Percentiles rank a stretch among this genome's conserved stretches.
Evolutionary conservation across 2,329 filamentous ascomycete species (phyloP).

Genomic region (Taxawa tesnikishii): DNA sequence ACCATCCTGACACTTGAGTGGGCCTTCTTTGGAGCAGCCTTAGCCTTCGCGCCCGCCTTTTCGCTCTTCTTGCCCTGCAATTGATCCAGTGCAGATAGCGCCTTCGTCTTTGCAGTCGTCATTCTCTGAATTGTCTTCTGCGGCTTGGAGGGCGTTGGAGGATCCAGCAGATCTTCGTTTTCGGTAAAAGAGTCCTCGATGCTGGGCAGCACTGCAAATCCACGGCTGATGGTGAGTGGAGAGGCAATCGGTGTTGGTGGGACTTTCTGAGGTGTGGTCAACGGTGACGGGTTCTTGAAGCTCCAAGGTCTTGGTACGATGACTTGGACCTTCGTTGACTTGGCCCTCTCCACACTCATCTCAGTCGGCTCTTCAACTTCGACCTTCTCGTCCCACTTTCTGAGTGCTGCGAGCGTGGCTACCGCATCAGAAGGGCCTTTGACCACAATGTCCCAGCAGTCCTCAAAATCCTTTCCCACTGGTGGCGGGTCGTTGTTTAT

Average conservation of each 20-base stretch:
- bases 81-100: slow-evolving; percentile 9
- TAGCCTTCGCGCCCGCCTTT: too few species aligned
- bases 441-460: slow-evolving; percentile 87
- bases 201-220: slow-evolving; percentile 12
- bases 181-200: slow-evolving; percentile 12
- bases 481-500: slow-evolving; percentile 85
- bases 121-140: slow-evolving; percentile 10
- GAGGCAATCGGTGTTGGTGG: slow-evolving; percentile 11
- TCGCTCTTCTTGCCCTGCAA: slow-evolving; percentile 1
- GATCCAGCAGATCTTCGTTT: slow-evolving; percentile 14
- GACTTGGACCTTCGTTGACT: slow-evolving; percentile 25
- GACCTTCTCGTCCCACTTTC: slow-evolving; percentile 42
- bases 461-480: slow-evolving; percentile 69
- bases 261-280: slow-evolving; percentile 19
- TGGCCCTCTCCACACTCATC: slow-evolving; percentile 27
- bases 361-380: slow-evolving; percentile 33
- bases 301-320: slow-evolving; percentile 15
- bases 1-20: too few species aligned
- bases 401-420: slow-evolving; percentile 55
- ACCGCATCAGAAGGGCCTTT: slow-evolving; percentile 80
- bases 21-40: too few species aligned
- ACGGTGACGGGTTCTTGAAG: slow-evolving; percentile 8
- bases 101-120: slow-evolving; percentile 10
- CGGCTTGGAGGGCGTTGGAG: slow-evolving; percentile 21
- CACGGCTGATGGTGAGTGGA: slow-evolving; percentile 11